These are phyloP conservation scores for Phyllosticta ampelicida DNA, from an alignment of 2,329 filamentous ascomycete genomes.

Conservation along the genomic window DNA sequence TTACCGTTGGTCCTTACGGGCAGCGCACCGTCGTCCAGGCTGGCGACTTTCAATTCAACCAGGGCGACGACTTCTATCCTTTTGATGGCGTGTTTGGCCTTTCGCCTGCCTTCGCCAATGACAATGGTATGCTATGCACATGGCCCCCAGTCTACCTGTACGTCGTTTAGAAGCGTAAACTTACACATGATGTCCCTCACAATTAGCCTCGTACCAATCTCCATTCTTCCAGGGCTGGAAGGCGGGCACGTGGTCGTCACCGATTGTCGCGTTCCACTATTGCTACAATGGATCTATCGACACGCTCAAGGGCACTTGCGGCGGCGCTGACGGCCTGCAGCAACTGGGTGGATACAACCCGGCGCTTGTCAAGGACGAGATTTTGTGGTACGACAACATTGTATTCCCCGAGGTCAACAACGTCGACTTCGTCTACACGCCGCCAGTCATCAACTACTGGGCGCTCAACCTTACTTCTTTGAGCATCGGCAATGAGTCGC, in stretches of 20 bases:
- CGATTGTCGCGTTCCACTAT: constrained; percentile 13
- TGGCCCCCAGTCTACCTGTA: not conserved
- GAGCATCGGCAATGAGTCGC: constrained; percentile 14
- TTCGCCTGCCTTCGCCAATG: not conserved
- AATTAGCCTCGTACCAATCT: not conserved
- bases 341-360: constrained; percentile 14
- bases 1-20: not conserved
- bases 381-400: constrained; percentile 14
- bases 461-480: constrained; percentile 13
- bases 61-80: not conserved
- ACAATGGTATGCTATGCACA: not conserved
- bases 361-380: constrained; percentile 11
- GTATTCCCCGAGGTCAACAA: constrained; percentile 14
- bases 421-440: constrained; percentile 15
- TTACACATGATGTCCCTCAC: not conserved
- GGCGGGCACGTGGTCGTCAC: constrained; percentile 9
- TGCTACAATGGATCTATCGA: constrained; percentile 14
- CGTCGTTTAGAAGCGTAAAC: not conserved
- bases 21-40: not conserved
- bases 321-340: constrained; percentile 13
- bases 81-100: not conserved
- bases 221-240: not conserved
- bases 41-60: not conserved
- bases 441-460: constrained; percentile 14
- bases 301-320: constrained; percentile 11